Base-by-base conservation (phyloP, 805 yeast species). In the Isabelozyma gotoi region DNA sequence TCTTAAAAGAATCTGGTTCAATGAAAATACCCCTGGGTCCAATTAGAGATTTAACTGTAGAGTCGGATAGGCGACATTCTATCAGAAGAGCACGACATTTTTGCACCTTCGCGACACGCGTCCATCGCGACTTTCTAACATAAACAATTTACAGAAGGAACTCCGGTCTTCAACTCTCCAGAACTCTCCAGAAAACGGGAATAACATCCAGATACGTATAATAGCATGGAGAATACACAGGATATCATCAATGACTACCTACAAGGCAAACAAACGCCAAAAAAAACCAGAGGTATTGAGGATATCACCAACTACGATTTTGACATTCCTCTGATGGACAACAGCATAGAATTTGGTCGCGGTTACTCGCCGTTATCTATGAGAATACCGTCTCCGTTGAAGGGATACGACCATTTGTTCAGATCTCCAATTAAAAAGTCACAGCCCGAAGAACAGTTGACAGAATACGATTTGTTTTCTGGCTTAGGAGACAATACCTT, bases 211-310 rank as follows among this genome's bases (percentile, higher is more conserved):
- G 17, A 32, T 16, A n/a, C 7, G 16, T 16, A 4, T 2, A 34
- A 34, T 7, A 34, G 36, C 20, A 34, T 34, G 36, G 36, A 17
- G n/a, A 34, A 18, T 17, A 34, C 36, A 5, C 31, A 36, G 11
- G 39, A 19, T 12, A 36, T 36, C 3, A 36, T 36, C 6, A 20
- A 36, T 15, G 39, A 15, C 11, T 36, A 36, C 31, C 39, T 36
- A 4, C 11, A 20, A 14, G 20, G 21, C 14, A 12, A 19, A 10
- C 12, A 36, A 15, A 16, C 18, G 5, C 19, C 29, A 6, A 5
- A 14, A 3, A 15, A 32, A 14, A 21, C 29, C 29, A 32, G 15
- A 7, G 29, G 8, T n/a, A 32, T 32, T 14, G 34, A 15, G 17
- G 34, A 32, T 3, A n/a, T 32, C 17, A 32, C 34, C 15, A 15